Percentiles rank a stretch among this genome's conserved stretches.
These are phyloP conservation scores for Sclerotiophoma versabilis DNA, from an alignment of 2,329 filamentous ascomycete species.

Conservation along the genomic window DNA sequence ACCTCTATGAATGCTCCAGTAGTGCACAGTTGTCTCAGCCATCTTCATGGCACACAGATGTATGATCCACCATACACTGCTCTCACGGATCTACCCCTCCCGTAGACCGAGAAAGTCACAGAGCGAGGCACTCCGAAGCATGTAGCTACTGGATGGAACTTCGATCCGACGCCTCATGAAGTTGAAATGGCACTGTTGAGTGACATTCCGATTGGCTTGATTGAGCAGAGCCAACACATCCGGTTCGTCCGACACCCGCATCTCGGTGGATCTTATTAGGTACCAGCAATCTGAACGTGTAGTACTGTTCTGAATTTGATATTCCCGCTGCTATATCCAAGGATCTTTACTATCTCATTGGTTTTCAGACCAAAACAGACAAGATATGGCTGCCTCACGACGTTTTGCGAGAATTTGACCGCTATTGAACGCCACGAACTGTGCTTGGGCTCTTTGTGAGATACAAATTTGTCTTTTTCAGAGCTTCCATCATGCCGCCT, in stretches of 20 bases:
- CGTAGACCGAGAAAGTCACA: neutral
- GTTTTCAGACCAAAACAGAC: neutral
- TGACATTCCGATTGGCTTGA: neutral
- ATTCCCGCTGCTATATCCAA: neutral
- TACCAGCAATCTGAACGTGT: neutral
- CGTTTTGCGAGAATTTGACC: neutral
- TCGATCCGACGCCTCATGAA: no score
- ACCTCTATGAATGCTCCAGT: neutral
- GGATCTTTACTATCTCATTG: neutral
- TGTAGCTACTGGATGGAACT: no score
- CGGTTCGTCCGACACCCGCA: neutral
- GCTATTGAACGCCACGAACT: neutral
- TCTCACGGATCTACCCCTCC: neutral
- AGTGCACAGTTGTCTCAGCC: neutral
- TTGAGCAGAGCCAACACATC: neutral
- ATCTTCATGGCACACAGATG: neutral
- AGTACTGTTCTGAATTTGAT: neutral
- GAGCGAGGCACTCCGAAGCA: no score
- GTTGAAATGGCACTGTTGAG: neutral
- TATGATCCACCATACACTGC: neutral
- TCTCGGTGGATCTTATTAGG: neutral
- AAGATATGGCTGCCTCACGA: neutral
- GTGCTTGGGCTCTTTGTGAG: neutral
- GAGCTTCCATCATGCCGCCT: neutral
- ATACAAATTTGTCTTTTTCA: neutral